Percentiles rank a stretch among this genome's conserved stretches.
Conservation (phyloP, 768 basidiomycete genomes). For the Boletus coccyginus region DNA sequence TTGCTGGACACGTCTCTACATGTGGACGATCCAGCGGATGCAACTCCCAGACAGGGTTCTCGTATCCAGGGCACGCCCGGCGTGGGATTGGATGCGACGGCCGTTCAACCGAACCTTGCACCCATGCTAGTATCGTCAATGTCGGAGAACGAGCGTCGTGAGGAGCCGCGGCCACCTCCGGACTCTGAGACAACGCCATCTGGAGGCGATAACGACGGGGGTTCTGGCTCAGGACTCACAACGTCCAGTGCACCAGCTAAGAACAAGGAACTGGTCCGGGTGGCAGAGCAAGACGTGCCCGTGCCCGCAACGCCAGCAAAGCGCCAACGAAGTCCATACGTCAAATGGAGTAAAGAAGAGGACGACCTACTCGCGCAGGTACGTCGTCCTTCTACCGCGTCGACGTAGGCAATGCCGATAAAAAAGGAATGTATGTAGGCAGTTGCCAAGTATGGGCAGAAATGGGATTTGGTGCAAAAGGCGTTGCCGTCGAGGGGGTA, state of each 20-base stretch:
- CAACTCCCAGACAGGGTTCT: slow-evolving; percentile 19
- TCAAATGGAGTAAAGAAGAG: slow-evolving; percentile 44
- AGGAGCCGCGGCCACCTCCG: neutral
- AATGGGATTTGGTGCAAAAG: slow-evolving; percentile 41
- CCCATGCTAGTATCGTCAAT: neutral
- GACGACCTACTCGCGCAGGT: slow-evolving; percentile 41
- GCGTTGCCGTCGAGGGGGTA: slow-evolving; percentile 39
- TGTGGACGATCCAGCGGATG: slow-evolving; percentile 7
- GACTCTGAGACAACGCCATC: slow-evolving; percentile 9
- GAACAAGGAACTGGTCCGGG: slow-evolving; percentile 24
- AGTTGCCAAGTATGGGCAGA: slow-evolving; percentile 38
- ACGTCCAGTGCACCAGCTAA: neutral
- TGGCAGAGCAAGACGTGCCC: slow-evolving; percentile 28
- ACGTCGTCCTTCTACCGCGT: neutral
- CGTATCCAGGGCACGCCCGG: neutral
- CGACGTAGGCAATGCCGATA: neutral
- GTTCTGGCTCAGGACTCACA: neutral
- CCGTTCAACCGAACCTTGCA: neutral
- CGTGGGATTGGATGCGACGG: neutral
- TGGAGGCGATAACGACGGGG: neutral
- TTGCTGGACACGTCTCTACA: neutral
- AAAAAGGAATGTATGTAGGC: slow-evolving; percentile 23
- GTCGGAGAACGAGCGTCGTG: slow-evolving; percentile 4
- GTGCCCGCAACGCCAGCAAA: slow-evolving; percentile 24
- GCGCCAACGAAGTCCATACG: slow-evolving; percentile 38